Percentiles rank a stretch among this genome's conserved stretches.
phyloP scores from a whole-genome alignment of 1,284 basidiomycete genomes.

The Papiliotrema terrestris region DNA sequence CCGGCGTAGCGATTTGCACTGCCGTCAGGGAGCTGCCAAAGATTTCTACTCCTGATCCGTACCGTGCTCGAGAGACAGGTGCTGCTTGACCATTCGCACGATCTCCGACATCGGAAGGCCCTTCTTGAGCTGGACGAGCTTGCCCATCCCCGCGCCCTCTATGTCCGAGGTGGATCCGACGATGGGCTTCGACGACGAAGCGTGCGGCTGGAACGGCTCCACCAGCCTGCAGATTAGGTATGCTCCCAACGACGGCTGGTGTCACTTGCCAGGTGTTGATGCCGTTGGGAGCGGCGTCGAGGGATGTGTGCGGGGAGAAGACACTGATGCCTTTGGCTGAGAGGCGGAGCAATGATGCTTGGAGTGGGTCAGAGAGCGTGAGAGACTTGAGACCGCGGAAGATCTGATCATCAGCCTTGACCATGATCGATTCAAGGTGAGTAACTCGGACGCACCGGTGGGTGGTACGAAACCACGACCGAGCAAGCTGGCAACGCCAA shows the following conservation, averaged over 20 bases:
- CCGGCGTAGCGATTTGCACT: constrained; percentile 73
- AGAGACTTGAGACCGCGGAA: constrained; percentile 76
- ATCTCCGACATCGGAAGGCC: constrained; percentile 54
- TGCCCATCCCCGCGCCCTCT: constrained; percentile 60
- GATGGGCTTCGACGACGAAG: constrained; percentile 23
- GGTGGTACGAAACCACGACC: constrained; percentile 80
- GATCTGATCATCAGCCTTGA: constrained; percentile 50
- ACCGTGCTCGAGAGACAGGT: constrained; percentile 65
- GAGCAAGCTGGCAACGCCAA: constrained; percentile 58
- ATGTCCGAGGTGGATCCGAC: constrained; percentile 23
- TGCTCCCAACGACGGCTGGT: neutral
- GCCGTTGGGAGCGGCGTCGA: constrained; percentile 76
- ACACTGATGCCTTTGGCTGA: constrained; percentile 77
- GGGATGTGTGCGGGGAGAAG: constrained; percentile 80
- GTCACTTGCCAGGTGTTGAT: constrained; percentile 69
- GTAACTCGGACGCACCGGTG: constrained; percentile 52
- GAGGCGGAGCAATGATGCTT: constrained; percentile 72
- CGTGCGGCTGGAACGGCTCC: constrained; percentile 30
- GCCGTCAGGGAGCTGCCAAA: constrained; percentile 9
- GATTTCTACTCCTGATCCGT: constrained; percentile 33
- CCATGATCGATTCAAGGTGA: neutral
- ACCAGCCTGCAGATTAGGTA: constrained; percentile 31
- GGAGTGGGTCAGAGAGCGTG: constrained; percentile 73
- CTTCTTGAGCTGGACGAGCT: constrained; percentile 58
- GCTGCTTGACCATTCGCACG: constrained; percentile 63